Evolutionary conservation across 345 rosid genomes (phyloP).

Genomic region (Bruguiera gymnorhiza): DNA sequence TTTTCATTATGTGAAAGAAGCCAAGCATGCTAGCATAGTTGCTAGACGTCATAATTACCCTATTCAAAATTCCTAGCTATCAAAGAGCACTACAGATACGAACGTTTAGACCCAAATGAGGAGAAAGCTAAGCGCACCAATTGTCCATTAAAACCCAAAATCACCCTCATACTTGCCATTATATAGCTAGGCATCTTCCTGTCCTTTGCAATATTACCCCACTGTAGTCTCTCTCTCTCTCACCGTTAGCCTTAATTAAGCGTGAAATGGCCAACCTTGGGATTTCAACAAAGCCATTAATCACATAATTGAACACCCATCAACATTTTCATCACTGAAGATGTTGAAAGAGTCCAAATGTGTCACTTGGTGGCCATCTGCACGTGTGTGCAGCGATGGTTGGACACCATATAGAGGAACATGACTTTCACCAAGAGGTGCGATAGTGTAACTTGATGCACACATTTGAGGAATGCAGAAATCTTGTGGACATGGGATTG

Average conservation of each 20-base stretch:
- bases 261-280: too few relatives aligned
- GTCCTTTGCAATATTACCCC: too few relatives aligned
- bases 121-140: too few relatives aligned
- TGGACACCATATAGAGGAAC: slow-evolving; percentile 7
- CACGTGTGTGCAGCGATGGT: background rate
- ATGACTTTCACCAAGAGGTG: slow-evolving; percentile 12
- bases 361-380: background rate
- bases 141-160: too few relatives aligned
- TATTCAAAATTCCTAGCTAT: too few relatives aligned
- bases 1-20: background rate
- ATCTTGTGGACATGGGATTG: slow-evolving; percentile 10
- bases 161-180: too few relatives aligned
- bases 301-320: slow-evolving; percentile 24
- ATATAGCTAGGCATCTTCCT: background rate
- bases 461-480: slow-evolving; percentile 4
- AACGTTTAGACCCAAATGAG: too few relatives aligned
- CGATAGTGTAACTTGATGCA: slow-evolving; percentile 12
- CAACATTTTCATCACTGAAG: slow-evolving; percentile 26
- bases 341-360: slow-evolving; percentile 11
- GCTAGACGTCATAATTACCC: too few relatives aligned
- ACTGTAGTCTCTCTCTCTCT: background rate
- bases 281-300: background rate
- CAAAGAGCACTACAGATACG: too few relatives aligned
- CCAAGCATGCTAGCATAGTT: background rate
- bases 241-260: background rate